Percentiles rank a stretch among this genome's conserved stretches.
phyloP scores from a whole-genome alignment of 2,329 filamentous ascomycete species.

The Pseudocercospora macadamiae region DNA sequence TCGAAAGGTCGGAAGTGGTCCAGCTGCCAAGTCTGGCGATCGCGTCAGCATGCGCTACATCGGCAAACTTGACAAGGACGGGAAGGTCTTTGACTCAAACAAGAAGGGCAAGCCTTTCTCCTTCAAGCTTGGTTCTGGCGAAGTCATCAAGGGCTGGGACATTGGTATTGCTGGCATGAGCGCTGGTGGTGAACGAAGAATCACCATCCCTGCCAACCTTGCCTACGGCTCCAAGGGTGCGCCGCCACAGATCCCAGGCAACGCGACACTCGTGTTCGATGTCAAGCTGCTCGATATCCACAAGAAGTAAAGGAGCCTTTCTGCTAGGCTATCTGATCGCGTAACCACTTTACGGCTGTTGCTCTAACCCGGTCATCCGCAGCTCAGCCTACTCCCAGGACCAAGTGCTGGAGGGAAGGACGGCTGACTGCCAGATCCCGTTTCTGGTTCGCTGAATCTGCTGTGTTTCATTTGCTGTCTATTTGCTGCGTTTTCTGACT shows the following conservation, averaged over 20 bases:
- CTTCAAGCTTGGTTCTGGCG: constrained; percentile 90
- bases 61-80: constrained; percentile 84
- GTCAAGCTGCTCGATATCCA: constrained; percentile 56
- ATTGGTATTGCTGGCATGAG: constrained; percentile 90
- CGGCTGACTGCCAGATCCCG: constrained; percentile 24
- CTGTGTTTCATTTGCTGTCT: constrained; percentile 6
- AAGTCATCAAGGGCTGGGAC: constrained; percentile 99
- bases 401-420: constrained; percentile 44
- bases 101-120: constrained; percentile 98
- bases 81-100: constrained; percentile 96
- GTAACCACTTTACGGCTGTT: not conserved
- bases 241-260: constrained; percentile 82
- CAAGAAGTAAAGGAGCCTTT: constrained; percentile 22
- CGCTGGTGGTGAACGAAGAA: constrained; percentile 87
- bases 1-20: constrained; percentile 86
- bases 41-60: constrained; percentile 95
- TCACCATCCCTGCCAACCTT: constrained; percentile 83
- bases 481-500: constrained; percentile 4
- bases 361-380: not conserved
- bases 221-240: constrained; percentile 82
- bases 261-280: constrained; percentile 92
- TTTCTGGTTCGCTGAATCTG: constrained; percentile 14
- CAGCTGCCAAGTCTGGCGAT: constrained; percentile 85
- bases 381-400: constrained; percentile 36
- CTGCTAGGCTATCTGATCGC: not conserved